Conservation (phyloP, 768 basidiomycete species). For the Leccinum subtestaceum region DNA sequence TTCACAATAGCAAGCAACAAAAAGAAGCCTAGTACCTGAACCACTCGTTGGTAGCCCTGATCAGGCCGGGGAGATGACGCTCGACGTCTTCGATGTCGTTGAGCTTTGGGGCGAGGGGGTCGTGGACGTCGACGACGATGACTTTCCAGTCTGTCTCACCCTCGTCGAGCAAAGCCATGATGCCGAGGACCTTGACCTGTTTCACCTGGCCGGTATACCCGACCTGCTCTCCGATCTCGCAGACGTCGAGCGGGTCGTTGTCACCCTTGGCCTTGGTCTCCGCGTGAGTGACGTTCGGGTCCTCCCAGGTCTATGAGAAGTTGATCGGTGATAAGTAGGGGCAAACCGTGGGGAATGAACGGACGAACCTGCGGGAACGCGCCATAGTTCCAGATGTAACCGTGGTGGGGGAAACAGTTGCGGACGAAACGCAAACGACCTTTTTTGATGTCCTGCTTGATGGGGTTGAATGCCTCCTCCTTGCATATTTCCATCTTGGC, state of each 20-base stretch:
- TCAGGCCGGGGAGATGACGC: slow-evolving; percentile 93
- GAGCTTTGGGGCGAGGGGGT: slow-evolving; percentile 92
- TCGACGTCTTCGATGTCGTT: slow-evolving; percentile 99
- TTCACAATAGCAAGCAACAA: background rate
- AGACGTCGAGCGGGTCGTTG: slow-evolving; percentile 99
- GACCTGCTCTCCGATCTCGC: slow-evolving; percentile 98
- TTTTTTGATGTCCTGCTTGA: slow-evolving; percentile 99
- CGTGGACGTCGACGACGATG: slow-evolving; percentile 93
- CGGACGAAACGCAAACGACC: slow-evolving; percentile 94
- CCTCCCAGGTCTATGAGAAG: slow-evolving; percentile 87
- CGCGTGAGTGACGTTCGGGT: slow-evolving; percentile 78
- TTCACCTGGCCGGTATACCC: slow-evolving; percentile 97
- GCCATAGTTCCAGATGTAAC: slow-evolving; percentile 99
- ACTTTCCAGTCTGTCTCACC: slow-evolving; percentile 99
- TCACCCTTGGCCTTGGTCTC: slow-evolving; percentile 99
- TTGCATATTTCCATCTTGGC: slow-evolving; percentile 99
- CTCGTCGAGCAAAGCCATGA: slow-evolving; percentile 99
- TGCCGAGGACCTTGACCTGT: slow-evolving; percentile 99
- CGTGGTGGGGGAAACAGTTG: slow-evolving; percentile 99
- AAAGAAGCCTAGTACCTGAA: slow-evolving; percentile 63
- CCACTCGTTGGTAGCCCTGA: slow-evolving; percentile 98
- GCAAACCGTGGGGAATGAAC: background rate
- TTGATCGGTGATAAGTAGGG: background rate
- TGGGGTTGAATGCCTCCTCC: slow-evolving; percentile 98
- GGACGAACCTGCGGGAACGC: slow-evolving; percentile 89